Evolutionary conservation across 495 filamentous ascomycete genomes (phyloP), one percentile per base, ranked within the genome.

Genomic region (Pyronema domesticum): DNA sequence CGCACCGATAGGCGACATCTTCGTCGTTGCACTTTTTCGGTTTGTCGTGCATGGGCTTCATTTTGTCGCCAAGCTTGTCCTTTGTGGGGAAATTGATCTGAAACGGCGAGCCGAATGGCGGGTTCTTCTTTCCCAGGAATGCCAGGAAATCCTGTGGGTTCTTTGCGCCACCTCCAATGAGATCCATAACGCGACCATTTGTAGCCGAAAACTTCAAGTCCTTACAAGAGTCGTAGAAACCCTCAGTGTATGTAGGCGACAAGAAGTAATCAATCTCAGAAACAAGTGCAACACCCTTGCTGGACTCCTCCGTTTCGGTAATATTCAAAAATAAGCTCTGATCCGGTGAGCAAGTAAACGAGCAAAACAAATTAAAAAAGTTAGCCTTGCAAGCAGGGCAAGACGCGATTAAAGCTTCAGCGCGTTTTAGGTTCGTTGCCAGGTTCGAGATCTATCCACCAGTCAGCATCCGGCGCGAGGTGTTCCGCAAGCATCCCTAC

Each of bases 311-410:
- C 0, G 83, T 84, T 49, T 81, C 69, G 6, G 91, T 95, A 42
- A 98, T 82, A 64, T 98, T 98, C 64, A 96, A 71, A 62, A 98
- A 98, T 1, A 95, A 73, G 4, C 86, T 94, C 67, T 98, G 91
- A 64, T 96, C 82, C 7, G 93, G 89, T 8, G 93, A 96, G 72
- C 91, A 98, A 15, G 88, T 95, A 59, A 98, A 94, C 4, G 86
- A 87, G 71, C 91, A 98, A 64, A 98, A 98, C 44, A 93, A 77
- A 72, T 96, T 88, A 75, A 83, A 95, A 69, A 98, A 98, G 71
- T 98, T 98, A 51, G 82, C 81, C 69, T 86, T 88, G 74, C 91
- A 98, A 23, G 91, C 91, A 10, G 91, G 91, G 69, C 91, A 98
- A 18, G 86, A 81, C 33, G 84, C 76, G 64, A 96, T 95, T 57